A percentile compares a stretch with the other conserved stretches of the same genome.
Evolutionary conservation across 2,329 filamentous ascomycete species (phyloP).

Genomic region (Alternaria burnsii): DNA sequence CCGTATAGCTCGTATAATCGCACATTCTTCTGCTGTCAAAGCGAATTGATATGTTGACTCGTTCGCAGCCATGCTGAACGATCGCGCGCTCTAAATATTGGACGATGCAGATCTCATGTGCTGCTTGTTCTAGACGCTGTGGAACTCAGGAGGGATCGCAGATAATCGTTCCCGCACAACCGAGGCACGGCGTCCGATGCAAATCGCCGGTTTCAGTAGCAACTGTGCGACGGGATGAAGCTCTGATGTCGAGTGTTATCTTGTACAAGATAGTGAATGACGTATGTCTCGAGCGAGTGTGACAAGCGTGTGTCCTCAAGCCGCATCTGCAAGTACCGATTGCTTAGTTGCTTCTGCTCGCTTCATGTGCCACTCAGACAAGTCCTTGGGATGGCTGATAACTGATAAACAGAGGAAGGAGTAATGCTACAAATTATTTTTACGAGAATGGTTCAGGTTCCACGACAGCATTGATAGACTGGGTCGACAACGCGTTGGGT

Average conservation of each 20-base stretch:
- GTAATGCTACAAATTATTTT: neutral
- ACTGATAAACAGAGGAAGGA: neutral
- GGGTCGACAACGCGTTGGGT: neutral
- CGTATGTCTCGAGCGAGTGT: neutral
- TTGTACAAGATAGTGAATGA: neutral
- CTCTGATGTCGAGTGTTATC: neutral
- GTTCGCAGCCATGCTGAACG: neutral
- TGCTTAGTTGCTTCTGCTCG: neutral
- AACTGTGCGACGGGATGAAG: neutral
- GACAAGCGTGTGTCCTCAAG: neutral
- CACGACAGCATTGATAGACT: neutral
- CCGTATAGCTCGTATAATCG: neutral
- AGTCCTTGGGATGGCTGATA: neutral
- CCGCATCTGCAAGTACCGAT: neutral
- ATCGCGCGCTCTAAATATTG: neutral
- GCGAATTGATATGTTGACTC: conserved; percentile 3
- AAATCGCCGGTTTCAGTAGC: neutral
- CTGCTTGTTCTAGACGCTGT: neutral
- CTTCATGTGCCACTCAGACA: neutral
- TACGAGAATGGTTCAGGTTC: neutral
- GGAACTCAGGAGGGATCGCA: neutral
- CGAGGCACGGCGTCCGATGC: neutral
- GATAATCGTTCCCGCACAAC: conserved; percentile 1
- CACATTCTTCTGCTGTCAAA: conserved; percentile 2
- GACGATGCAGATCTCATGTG: neutral